Evolutionary conservation across 2,329 filamentous ascomycete species (phyloP), one percentile per base, ranked within the genome.

Genomic region (Berkeleyomyces basicola): DNA sequence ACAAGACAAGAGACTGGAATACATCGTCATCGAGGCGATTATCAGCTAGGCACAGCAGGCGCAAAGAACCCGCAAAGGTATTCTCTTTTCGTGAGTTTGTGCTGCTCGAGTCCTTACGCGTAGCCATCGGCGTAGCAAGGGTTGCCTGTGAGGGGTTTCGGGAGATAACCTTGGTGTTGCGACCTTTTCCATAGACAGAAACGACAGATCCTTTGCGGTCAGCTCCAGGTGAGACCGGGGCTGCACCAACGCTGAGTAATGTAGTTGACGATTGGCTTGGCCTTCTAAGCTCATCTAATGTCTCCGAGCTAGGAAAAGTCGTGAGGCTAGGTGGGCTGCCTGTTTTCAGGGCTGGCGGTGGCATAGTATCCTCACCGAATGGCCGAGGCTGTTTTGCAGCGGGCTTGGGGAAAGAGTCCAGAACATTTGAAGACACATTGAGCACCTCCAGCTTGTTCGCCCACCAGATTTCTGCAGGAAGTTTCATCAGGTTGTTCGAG

Each of bases 381-480:
- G 79, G 73, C 59, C 86, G 83, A 16, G 84, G 82, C 57, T 83
- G 76, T 58, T 88, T 83, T 7, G 86, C 86, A 1, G 85, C 81
- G 31, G 89, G 89, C 70, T 95, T 96, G 0, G 93, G 93, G 70
- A 99, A 97, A 47, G 82, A 84, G 59, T 91, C 87, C 23, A 99
- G 78, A 5, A 97, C 86, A 68, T 99, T 99, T 9, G 93, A 96
- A 0, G 92, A 97, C 10, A 95, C 85, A 68, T 99, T 99, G 64
- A 99, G 80, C 0, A 87, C 92, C 72, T 97, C 91, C 62, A 99
- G 75, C 70, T 87, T 90, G 68, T 86, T 86, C 60, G 92, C 92
- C 78, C 89, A 92, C 93, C 93, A 99, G n/a, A 99, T 80, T 70
- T 99, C 93, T 70, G 88, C 83, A 1, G 93, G 93, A 40, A 99